Evolutionary conservation across 2,329 filamentous ascomycete genomes (phyloP), one percentile per base, ranked within the genome.

Genomic region (Thielaviopsis ethacetica): DNA sequence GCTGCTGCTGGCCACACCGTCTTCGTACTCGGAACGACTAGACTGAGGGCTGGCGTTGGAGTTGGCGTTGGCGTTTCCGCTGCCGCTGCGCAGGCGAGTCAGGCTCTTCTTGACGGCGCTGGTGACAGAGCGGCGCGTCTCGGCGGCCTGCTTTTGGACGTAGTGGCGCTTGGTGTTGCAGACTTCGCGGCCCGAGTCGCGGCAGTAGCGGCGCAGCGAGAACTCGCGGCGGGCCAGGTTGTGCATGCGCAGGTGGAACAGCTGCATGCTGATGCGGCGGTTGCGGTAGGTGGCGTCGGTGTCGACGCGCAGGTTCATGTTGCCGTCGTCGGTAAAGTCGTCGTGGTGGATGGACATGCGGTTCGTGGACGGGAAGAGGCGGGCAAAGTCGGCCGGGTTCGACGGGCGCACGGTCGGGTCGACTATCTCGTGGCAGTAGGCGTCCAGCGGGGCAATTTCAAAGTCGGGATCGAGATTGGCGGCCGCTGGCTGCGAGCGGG

Each of bases 171-270:
- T 84, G 19, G 88, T 85, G 70, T 87, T 88, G 73, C 91, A 96
- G 19, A 97, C 86, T 71, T 97, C 91, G 54, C 91, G 84, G 22
- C 93, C 91, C 30, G 91, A 96, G 63, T 95, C 87, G 59, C 93
- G 83, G 70, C 88, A 93, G 71, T 98, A 97, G 54, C 91, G 83
- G 30, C 91, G 84, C 27, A 97, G 77, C 0, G 91, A 95, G 71
- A 95, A 96, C 62, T 95, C 87, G 55, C 93, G 82, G 65, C 83
- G 83, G 66, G 83, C 84, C 59, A 97, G 75, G 70, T 97, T 89
- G 69, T 95, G 85, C 89, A 98, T 95, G 66, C 90, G 86, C 62
- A 97, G 76, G 70, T 98, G 91, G 72, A 96, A 97, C 54, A 98
- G 83, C 68, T 84, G 81, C 12, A 82, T 72, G 5, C 83, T 88